A percentile compares a stretch with the other conserved stretches of the same genome.
Conservation (phyloP, 2,329 filamentous ascomycete species). For the Monosporascus cannonballus region DNA sequence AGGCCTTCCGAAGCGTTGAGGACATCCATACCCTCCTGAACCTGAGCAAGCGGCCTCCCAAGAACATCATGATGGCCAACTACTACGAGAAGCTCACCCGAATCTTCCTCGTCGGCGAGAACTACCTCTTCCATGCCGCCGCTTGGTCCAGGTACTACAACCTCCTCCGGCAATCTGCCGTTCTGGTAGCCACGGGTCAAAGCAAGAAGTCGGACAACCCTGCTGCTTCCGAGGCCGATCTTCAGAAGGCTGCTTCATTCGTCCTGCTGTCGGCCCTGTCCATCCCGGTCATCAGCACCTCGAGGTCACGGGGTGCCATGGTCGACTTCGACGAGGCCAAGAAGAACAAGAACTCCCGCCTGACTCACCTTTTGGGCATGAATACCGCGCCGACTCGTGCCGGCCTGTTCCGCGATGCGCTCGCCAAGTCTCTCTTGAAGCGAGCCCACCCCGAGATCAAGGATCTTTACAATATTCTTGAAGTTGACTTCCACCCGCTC, state of each 20-base stretch:
- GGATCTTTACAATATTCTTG: constrained; percentile 95
- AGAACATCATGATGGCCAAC: constrained; percentile 99
- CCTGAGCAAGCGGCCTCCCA: constrained; percentile 94
- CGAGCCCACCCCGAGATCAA: constrained; percentile 91
- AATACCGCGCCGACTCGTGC: constrained; percentile 79
- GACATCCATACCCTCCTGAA: constrained; percentile 97
- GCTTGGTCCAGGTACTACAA: constrained; percentile 98
- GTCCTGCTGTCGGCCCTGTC: constrained; percentile 90
- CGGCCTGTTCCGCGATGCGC: constrained; percentile 88
- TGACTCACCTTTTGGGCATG: constrained; percentile 96
- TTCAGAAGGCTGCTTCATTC: constrained; percentile 91
- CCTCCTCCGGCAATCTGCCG: constrained; percentile 84
- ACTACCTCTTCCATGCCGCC: constrained; percentile 98
- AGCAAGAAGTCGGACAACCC: constrained; percentile 94
- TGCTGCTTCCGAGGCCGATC: constrained; percentile 77
- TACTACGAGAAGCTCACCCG: constrained; percentile 99
- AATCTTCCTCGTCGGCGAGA: constrained; percentile 98
- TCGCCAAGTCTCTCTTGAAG: constrained; percentile 91
- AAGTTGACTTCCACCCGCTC: constrained; percentile 97
- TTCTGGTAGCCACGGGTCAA: constrained; percentile 75
- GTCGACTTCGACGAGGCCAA: constrained; percentile 94
- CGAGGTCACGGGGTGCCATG: constrained; percentile 88
- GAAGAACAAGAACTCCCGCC: constrained; percentile 97
- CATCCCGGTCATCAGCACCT: constrained; percentile 99
- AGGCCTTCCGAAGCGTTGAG: constrained; percentile 98